A percentile compares a stretch with the other conserved stretches of the same genome.
phyloP scores from a whole-genome alignment of 768 basidiomycete genomes.

The Strobilomyces confusus region DNA sequence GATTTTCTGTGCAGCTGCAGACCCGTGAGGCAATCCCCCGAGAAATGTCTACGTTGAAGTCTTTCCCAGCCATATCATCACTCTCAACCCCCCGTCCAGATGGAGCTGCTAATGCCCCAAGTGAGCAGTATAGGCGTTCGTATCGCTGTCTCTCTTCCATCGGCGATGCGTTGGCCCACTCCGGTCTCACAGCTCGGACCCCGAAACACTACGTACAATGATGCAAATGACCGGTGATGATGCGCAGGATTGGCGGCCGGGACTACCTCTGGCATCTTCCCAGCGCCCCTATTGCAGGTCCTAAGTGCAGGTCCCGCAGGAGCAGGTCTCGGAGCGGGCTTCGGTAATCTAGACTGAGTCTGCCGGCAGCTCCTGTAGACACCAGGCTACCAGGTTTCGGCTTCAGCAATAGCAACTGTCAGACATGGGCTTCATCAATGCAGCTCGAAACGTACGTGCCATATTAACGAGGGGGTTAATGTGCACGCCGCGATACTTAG shows the following conservation, averaged over 20 bases:
- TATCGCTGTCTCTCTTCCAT: neutral
- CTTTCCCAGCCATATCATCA: slow-evolving; percentile 82
- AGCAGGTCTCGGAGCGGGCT: slow-evolving; percentile 5
- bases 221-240: slow-evolving; percentile 60
- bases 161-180: neutral
- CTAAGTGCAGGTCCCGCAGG: slow-evolving; percentile 4
- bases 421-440: slow-evolving; percentile 93
- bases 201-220: slow-evolving; percentile 70
- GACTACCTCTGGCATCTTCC: slow-evolving; percentile 37
- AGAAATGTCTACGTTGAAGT: slow-evolving; percentile 85
- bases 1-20: slow-evolving; percentile 51
- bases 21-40: slow-evolving; percentile 80
- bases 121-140: slow-evolving; percentile 73
- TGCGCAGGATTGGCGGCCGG: slow-evolving; percentile 33
- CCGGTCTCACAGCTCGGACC: slow-evolving; percentile 54
- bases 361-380: slow-evolving; percentile 49
- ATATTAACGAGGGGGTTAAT: slow-evolving; percentile 84
- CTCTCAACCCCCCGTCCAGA: slow-evolving; percentile 67
- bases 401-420: slow-evolving; percentile 79
- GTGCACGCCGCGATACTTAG: slow-evolving; percentile 73
- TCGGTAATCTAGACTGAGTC: slow-evolving; percentile 31
- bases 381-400: slow-evolving; percentile 61
- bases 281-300: slow-evolving; percentile 47
- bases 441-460: slow-evolving; percentile 85
- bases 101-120: slow-evolving; percentile 78